These are phyloP conservation scores for Sphagnum contortum DNA, from an alignment of 225 moss, liverwort and hornwort genomes.

Conservation along the genomic window DNA sequence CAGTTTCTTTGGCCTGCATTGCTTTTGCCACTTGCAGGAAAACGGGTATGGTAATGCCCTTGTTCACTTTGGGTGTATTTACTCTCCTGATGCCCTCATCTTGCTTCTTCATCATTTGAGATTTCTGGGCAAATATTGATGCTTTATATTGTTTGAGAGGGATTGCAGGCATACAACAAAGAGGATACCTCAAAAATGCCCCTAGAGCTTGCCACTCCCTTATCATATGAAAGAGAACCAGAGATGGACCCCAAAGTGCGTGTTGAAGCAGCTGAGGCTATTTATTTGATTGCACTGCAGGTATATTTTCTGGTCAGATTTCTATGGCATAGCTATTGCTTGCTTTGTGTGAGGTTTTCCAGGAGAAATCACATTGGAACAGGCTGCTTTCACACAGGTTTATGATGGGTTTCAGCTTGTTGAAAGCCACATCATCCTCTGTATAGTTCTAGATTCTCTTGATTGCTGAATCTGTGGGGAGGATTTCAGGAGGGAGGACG, in stretches of 20 bases:
- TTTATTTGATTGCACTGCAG: constrained; percentile 73
- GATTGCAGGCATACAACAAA: constrained; percentile 42
- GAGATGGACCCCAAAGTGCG: constrained; percentile 81
- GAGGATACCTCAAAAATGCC: constrained; percentile 79
- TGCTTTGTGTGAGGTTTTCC: not conserved
- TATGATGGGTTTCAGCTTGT: too few relatives aligned
- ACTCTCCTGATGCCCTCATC: not conserved
- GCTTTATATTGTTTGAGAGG: not conserved
- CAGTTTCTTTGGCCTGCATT: constrained; percentile 94
- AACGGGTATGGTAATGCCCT: constrained; percentile 12
- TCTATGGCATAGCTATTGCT: not conserved
- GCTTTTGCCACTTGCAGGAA: constrained; percentile 76
- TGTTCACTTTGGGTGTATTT: not conserved
- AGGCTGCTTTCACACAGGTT: too few relatives aligned
- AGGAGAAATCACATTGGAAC: too few relatives aligned
- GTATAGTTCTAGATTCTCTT: too few relatives aligned
- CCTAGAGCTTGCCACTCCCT: constrained; percentile 70
- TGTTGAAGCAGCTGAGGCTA: constrained; percentile 83
- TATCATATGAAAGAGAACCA: constrained; percentile 72
- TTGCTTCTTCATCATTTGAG: not conserved
- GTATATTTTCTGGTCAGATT: constrained; percentile 10
- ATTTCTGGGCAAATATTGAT: not conserved
- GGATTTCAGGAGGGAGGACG: constrained; percentile 66
- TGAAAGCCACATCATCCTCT: too few relatives aligned
- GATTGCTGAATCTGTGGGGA: too few relatives aligned